Conservation (phyloP, 2,329 filamentous ascomycete species). For the Byssothecium circinans region DNA sequence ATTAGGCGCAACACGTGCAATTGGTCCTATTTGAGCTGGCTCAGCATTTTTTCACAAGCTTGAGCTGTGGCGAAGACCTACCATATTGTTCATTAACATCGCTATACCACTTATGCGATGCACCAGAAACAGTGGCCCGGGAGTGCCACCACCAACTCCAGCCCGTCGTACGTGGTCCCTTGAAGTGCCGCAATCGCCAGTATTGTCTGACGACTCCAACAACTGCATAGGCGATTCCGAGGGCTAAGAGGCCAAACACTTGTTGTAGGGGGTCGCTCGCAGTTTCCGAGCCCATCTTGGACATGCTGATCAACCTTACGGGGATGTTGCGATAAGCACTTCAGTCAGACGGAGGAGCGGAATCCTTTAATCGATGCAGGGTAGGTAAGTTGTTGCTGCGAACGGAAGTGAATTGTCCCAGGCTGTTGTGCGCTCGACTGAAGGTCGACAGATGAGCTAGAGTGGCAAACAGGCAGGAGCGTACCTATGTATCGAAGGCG, state of each 20-base stretch:
- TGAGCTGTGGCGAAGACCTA: constrained; percentile 11
- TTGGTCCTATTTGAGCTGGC: constrained; percentile 38
- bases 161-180: constrained; percentile 32
- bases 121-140: constrained; percentile 29
- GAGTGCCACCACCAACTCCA: constrained; percentile 38
- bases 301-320: no score
- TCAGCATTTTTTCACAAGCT: background rate
- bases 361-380: no score
- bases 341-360: no score
- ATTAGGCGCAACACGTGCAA: constrained; percentile 53
- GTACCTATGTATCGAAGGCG: no score
- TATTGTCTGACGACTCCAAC: constrained; percentile 27
- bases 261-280: background rate
- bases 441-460: no score
- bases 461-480: no score
- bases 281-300: no score
- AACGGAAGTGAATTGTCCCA: no score
- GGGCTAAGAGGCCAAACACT: background rate
- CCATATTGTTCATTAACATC: constrained; percentile 37
- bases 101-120: constrained; percentile 29
- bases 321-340: no score
- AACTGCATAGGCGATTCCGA: constrained; percentile 14
- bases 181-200: constrained; percentile 34
- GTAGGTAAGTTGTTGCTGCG: no score
- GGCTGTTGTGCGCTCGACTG: no score